Evolutionary conservation across 257 asterid genomes (phyloP), one percentile per base, ranked within the genome.

Genomic region (Vinca minor): DNA sequence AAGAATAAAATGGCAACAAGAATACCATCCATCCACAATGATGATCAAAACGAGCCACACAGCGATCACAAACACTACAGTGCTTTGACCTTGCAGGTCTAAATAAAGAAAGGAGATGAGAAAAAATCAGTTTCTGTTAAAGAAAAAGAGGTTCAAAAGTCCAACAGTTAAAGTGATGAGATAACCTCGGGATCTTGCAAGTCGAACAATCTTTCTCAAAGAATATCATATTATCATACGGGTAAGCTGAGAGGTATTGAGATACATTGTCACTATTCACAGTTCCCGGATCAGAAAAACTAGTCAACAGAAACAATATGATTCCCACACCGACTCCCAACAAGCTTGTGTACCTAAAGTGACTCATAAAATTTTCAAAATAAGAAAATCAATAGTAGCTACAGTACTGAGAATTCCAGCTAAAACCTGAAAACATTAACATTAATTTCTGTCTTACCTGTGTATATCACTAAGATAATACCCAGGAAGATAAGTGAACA

Each of bases 21-120:
- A 88, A 67, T 75, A 92, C 98, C 98, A 93, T 85, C 98, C 98
- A 93, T 63, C 89, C 97, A 83, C 98, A 93, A 62, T 93, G 98
- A 82, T 93, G 98, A 65, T 93, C 98, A 76, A 93, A 93, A 64
- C 98, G 87, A 73, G 98, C 96, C 72, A 93, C 96, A 80, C 98
- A 93, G 28, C 90, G 95, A 73, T 81, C 71, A 64, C 98, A 93
- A 69, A 93, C 78, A 71, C 95, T 87, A 80, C 98, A 93, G 76
- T 93, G 98, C 79, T 93, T 93, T 56, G 98, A 89, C 75, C 98
- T 89, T 59, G 98, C 97, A 65, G 97, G 98, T 64, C 98, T 92
- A 74, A 70, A 71, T 41, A 54, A 76, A 67, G 45, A 23, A 57
- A 47, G 55, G 45, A 36, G 67, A 65, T 47, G 17, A 77, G 66